Evolutionary conservation across 2,329 filamentous ascomycete genomes (phyloP), one percentile per base, ranked within the genome.

Genomic region (Ascochyta clinopodiicola): DNA sequence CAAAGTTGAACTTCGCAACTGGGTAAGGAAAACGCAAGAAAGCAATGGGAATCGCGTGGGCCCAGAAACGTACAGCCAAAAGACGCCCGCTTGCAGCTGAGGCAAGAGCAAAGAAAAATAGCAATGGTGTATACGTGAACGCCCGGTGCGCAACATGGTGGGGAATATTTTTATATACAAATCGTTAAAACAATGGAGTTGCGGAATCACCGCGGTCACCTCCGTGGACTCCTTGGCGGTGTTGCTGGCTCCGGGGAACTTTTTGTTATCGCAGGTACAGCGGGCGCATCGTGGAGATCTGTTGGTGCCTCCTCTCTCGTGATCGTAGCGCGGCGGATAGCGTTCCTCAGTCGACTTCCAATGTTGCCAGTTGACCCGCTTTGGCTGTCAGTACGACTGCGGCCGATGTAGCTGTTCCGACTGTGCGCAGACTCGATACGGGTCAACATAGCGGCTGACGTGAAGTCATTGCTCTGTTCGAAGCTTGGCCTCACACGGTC

Each of bases 381-480:
- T n/a, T 62, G 64, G 29, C 35, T 51, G 34, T 21, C 47, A 22
- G 43, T 44, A 27, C 44, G 37, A 29, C 48, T 46, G 19, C 37
- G 38, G 5, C 22, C 54, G 2, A 45, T 25, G 49, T 61, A 65
- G 60, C 71, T 73, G 37, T 69, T 69, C 4, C 69, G 68, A 38
- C 70, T 74, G 25, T 75, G 71, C 13, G 73, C 56, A 83, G 90
- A 93, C 79, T 97, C 95, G 62, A 96, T 86, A 60, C 92, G 85
- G 43, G 88, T 88, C 63, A 99, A 79, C 72, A 94, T 87, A 34
- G 92, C 92, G 13, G 93, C 93, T 25, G 90, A 93, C 0, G 94
- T 96, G 70, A 97, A 96, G 68, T 98, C 95, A 67, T 87, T 90
- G 74, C 88, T 95, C 34, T 86, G 87, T 77, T 97, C 94, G 72